Base-by-base conservation (phyloP, 306 rosid genomes). In the Cicer judaicum region DNA sequence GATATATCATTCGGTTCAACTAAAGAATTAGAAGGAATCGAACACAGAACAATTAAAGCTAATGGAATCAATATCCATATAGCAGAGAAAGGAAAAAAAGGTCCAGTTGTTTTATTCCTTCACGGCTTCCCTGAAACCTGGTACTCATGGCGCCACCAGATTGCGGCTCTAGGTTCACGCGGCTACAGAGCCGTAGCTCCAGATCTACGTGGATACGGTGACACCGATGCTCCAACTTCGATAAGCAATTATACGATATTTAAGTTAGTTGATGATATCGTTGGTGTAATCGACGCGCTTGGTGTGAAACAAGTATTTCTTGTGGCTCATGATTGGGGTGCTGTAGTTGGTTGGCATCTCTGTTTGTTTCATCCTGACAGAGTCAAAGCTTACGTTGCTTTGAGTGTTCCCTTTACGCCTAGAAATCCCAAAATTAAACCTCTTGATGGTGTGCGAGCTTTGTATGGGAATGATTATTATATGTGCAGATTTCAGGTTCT, bases 81-180 rank as follows among this genome's bases (percentile, higher is more conserved):
- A 1, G 87, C 82, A 10, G 85, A 84, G 56, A 84, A 84, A 68
- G 87, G 87, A 24, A 36, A 61, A n/a, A 1, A 41, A 7, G 87
- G 82, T 3, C 87, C 87, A 0, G 71, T 80, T 7, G 82, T 80
- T 0, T 6, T 84, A 14, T 77, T 84, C 71, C 68, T 84, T 7
- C 87, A 84, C 4, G 87, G 85, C n/a, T 84, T 80, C 78, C 87
- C 87, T 0, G 85, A 84, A 18, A 74, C 77, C 0, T 84, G 85
- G 87, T 84, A 84, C 75, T 61, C 80, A 0, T 84, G 82, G 85
- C 80, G 82, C 4, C 84, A 80, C 52, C 87, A 84, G 64, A 77
- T 84, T 49, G 13, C 63, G 1, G 43, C 67, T 55, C 74, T 84
- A 0, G 48, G 82, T 8, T 61, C 85, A 64, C 70, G 10, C 1